Base-by-base conservation (phyloP, 2,329 filamentous ascomycete species). In the Elsinoe perseae region DNA sequence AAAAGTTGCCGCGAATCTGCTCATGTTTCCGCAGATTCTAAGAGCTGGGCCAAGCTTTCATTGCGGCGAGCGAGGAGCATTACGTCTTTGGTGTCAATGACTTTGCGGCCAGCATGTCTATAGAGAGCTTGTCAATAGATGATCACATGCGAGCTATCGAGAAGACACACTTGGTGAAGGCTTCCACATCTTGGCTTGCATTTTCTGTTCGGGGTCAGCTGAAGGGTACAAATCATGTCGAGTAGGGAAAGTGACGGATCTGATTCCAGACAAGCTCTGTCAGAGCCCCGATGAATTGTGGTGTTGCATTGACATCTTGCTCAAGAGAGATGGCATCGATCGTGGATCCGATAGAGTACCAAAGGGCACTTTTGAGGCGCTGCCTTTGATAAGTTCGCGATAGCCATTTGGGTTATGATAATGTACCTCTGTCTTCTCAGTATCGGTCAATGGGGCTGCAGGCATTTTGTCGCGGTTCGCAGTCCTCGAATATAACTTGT, bases 211-310 rank as follows among this genome's bases (percentile, higher is more conserved):
- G 1, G 1, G 14, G 18, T 30, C 32, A 34, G 56, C 5, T 60
- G 12, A 48, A 56, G 12, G 14, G 27, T 28, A 1, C n/a, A 20
- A 48, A n/a, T 5, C n/a, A 9, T 16, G n/a, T 20, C 16, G 28
- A 12, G 3, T 40, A 12, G 34, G 25, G 40, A 7, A 12, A 52
- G 72, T 46, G 77, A 92, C 89, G 87, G 53, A 95, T 86, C 63
- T 95, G 90, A 1, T 84, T 80, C 83, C 88, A 95, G 6, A 92
- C 86, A 70, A 95, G 81, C 70, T 95, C 90, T 0, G 88, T 93
- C 66, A 95, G 70, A 0, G 86, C 82, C 25, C 65, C 70, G 54
- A 72, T 73, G 61, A 71, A 73, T 52, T 70, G 66, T 2, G 70
- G 68, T 23, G 92, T 95, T 5, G 91, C 89, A 70, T 95, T 96